Evolutionary conservation across 2,329 filamentous ascomycete genomes (phyloP), one percentile per base, ranked within the genome.

Genomic region (Penicillium sclerotigenum): DNA sequence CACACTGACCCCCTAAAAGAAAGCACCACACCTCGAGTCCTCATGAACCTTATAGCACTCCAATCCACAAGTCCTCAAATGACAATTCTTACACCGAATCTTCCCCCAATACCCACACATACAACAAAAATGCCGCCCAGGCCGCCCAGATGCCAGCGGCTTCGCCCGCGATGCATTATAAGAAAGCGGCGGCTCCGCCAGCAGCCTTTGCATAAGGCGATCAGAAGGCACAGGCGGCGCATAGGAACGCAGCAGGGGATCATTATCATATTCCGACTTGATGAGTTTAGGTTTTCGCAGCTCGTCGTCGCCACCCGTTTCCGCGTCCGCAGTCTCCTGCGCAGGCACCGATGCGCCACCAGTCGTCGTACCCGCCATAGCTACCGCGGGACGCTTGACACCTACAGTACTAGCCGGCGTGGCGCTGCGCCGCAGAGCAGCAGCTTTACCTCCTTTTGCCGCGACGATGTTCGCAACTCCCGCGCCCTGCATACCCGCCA

Each of bases 81-180:
- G 76, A 61, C 78, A 80, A 52, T 71, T 78, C 65, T 73, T 73
- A 63, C 78, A 80, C 61, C 74, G 72, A 29, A 79, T 73, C 61
- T 77, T 76, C 0, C 78, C 78, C 78, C 78, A 80, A 52, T 80
- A 80, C 11, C 78, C 78, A 61, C 78, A 80, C 58, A 80, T 75
- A 47, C 72, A 72, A 60, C 78, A 80, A 58, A 80, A 80, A 46
- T 70, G 62, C 31, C 78, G 68, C 38, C 67, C 66, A 10, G 77
- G 69, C 41, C 69, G 74, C 6, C 65, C 60, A 1, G 65, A 62
- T 0, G 64, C 49, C 1, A 70, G 66, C 26, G 75, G 70, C 7
- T 68, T 73, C 1, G 75, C 75, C 9, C 78, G 70, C 11, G 78
- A 72, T 2, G 75, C 76, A 55, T 76, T 77, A 61, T 79, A 80